These are phyloP conservation scores for Leucocoprinus sp. DNA, from an alignment of 768 basidiomycete genomes.

Conservation along the genomic window DNA sequence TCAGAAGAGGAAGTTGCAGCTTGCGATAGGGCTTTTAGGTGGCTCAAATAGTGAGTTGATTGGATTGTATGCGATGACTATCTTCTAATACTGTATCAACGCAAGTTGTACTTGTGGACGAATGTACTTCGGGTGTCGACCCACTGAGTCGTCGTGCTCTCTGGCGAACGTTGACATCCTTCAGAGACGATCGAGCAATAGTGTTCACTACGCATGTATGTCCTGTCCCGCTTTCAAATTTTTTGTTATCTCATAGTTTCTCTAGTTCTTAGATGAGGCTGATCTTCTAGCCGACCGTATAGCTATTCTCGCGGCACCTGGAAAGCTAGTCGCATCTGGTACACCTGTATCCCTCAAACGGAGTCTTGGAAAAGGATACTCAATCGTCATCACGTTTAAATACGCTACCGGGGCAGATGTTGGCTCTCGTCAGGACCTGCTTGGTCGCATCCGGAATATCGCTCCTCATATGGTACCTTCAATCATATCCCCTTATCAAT, in stretches of 20 bases:
- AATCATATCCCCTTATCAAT: constrained; percentile 33
- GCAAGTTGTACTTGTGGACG: constrained; percentile 57
- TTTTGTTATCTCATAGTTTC: background rate
- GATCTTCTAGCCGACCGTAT: constrained; percentile 73
- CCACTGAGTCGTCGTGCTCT: constrained; percentile 70
- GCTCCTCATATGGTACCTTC: constrained; percentile 39
- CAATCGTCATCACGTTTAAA: constrained; percentile 44
- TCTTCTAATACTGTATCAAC: background rate
- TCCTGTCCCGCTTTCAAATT: background rate
- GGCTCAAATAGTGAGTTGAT: constrained; percentile 55
- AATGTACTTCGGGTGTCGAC: constrained; percentile 77
- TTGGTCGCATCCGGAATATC: constrained; percentile 33
- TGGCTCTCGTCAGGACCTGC: constrained; percentile 23
- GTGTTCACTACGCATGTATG: constrained; percentile 75
- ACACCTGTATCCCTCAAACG: constrained; percentile 70
- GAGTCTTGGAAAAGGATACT: constrained; percentile 65
- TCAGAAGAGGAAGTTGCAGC: constrained; percentile 75
- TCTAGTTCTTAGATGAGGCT: constrained; percentile 69
- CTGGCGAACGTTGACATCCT: constrained; percentile 66
- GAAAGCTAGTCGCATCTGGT: constrained; percentile 65
- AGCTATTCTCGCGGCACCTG: constrained; percentile 67
- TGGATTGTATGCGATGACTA: background rate
- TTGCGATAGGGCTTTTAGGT: constrained; percentile 74
- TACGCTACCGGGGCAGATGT: constrained; percentile 18
- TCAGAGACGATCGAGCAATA: constrained; percentile 58